A percentile compares a stretch with the other conserved stretches of the same genome.
These are phyloP conservation scores for Hibiscus tridactylites DNA, from an alignment of 345 rosid genomes.

Conservation along the genomic window DNA sequence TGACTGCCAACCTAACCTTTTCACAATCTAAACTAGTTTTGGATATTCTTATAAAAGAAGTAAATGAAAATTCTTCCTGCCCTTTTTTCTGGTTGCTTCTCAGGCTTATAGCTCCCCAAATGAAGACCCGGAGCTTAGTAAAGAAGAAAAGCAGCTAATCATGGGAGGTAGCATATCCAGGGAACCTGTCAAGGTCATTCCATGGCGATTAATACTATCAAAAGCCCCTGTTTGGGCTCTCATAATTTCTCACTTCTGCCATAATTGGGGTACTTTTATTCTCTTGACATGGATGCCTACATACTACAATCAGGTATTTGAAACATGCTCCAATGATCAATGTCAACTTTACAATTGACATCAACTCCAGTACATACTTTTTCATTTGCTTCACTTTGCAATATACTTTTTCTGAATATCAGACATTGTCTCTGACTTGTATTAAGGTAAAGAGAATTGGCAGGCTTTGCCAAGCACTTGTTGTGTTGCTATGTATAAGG, in stretches of 20 bases:
- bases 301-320: slow-evolving; percentile 83
- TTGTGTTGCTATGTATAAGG: background rate
- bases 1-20: background rate
- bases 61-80: background rate
- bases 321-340: background rate
- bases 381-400: background rate
- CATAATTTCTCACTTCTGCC: slow-evolving; percentile 91
- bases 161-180: slow-evolving; percentile 52
- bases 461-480: background rate
- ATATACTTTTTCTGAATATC: too few species aligned
- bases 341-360: background rate
- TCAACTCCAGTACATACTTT: background rate
- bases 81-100: slow-evolving; percentile 20
- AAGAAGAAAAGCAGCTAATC: slow-evolving; percentile 55
- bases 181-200: slow-evolving; percentile 82
- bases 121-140: slow-evolving; percentile 69
- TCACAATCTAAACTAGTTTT: background rate
- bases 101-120: slow-evolving; percentile 90
- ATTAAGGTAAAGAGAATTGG: background rate
- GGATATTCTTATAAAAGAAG: background rate
- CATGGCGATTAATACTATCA: slow-evolving; percentile 87
- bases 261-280: slow-evolving; percentile 98
- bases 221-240: slow-evolving; percentile 99
- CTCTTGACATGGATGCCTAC: slow-evolving; percentile 99
- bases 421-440: background rate